These are phyloP conservation scores for Metschnikowia vanudenii DNA, from an alignment of 805 yeast species.

Conservation along the genomic window DNA sequence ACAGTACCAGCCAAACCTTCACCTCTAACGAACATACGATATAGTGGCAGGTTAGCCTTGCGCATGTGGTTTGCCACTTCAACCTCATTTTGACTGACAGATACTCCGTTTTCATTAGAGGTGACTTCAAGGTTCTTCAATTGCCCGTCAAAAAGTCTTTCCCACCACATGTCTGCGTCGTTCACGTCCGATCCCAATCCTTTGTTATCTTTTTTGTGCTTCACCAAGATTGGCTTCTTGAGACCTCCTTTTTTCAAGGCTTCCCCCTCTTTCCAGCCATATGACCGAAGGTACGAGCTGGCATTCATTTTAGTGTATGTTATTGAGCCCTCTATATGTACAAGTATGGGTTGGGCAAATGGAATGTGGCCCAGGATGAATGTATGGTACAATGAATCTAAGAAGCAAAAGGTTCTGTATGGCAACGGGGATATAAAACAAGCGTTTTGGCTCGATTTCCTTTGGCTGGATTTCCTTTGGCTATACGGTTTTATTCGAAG, in stretches of 20 bases:
- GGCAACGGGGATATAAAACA: too few species aligned
- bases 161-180: conserved; percentile 96
- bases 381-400: too few species aligned
- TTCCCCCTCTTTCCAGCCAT: conserved; percentile 93
- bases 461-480: too few species aligned
- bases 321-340: too few species aligned
- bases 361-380: too few species aligned
- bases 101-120: conserved; percentile 35
- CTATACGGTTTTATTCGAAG: too few species aligned
- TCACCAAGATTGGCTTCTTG: conserved; percentile 80
- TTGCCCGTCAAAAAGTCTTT: conserved; percentile 89
- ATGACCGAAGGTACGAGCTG: conserved; percentile 64
- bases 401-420: too few species aligned
- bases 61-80: conserved; percentile 47
- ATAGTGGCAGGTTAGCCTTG: conserved; percentile 66
- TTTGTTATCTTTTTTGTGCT: conserved; percentile 85
- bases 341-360: too few species aligned
- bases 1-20: conserved; percentile 80
- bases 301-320: conserved; percentile 60
- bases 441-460: too few species aligned
- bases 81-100: conserved; percentile 53
- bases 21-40: conserved; percentile 84
- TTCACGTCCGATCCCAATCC: conserved; percentile 82
- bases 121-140: conserved; percentile 70
- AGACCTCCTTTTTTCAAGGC: conserved; percentile 79